Conservation (phyloP, 352 stramenopile genomes). For the Pythium sukuiense region DNA sequence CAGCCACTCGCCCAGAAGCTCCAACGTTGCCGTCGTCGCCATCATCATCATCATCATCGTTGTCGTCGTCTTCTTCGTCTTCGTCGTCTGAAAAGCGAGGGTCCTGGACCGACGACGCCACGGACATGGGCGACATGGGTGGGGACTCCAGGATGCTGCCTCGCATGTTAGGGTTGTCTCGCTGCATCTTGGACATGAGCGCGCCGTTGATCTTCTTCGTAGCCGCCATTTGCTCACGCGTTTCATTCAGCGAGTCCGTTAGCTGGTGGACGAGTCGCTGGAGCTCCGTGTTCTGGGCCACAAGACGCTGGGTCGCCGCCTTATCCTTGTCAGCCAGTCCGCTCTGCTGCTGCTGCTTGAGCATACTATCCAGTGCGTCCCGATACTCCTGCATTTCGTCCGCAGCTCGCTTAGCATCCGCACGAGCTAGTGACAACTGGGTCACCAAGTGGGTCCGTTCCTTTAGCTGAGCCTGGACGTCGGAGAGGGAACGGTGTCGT, state of each 20-base stretch:
- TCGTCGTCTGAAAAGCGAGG: slow-evolving; percentile 56
- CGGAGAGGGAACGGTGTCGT: slow-evolving; percentile 45
- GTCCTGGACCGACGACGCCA: slow-evolving; percentile 36
- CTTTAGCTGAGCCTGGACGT: slow-evolving; percentile 56
- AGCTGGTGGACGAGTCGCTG: slow-evolving; percentile 74
- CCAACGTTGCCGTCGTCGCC: not conserved
- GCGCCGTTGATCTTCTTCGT: slow-evolving; percentile 78
- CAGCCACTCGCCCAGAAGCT: not conserved
- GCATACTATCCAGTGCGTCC: slow-evolving; percentile 45
- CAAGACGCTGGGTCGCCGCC: slow-evolving; percentile 47
- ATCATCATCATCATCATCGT: slow-evolving; percentile 26
- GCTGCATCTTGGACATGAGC: slow-evolving; percentile 63
- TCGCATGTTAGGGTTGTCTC: slow-evolving; percentile 49
- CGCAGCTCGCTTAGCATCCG: slow-evolving; percentile 48
- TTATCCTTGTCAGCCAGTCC: slow-evolving; percentile 67
- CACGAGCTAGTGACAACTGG: slow-evolving; percentile 53
- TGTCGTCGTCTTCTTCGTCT: slow-evolving; percentile 50
- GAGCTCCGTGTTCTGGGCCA: slow-evolving; percentile 65
- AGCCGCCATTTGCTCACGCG: slow-evolving; percentile 65
- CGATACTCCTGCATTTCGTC: slow-evolving; percentile 69
- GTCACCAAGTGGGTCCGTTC: slow-evolving; percentile 56
- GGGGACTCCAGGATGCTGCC: slow-evolving; percentile 53
- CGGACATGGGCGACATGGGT: slow-evolving; percentile 35
- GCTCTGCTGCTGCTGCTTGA: slow-evolving; percentile 39
- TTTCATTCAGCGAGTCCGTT: slow-evolving; percentile 67